These are phyloP conservation scores for Sphaerostilbella broomeana DNA, from an alignment of 2,329 filamentous ascomycete genomes.

Conservation along the genomic window DNA sequence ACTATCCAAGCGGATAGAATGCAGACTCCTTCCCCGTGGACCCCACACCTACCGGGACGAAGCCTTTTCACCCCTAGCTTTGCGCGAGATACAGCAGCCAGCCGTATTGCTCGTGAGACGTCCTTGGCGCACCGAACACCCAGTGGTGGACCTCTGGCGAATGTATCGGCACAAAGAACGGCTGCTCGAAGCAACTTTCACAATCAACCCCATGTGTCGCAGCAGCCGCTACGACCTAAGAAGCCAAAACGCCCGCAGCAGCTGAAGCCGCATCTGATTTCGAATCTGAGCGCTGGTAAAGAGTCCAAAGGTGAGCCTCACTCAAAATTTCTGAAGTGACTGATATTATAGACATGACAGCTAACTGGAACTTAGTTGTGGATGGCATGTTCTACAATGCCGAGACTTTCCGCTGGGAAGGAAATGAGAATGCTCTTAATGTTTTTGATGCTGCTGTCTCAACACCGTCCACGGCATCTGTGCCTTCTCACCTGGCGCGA, in stretches of 20 bases:
- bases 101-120: slow-evolving; percentile 58
- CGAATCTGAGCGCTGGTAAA: slow-evolving; percentile 67
- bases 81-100: slow-evolving; percentile 59
- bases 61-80: slow-evolving; percentile 53
- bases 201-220: slow-evolving; percentile 34
- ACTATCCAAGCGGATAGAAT: slow-evolving; percentile 49
- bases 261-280: slow-evolving; percentile 79
- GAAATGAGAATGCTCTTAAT: slow-evolving; percentile 79
- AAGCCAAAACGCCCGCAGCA: slow-evolving; percentile 56
- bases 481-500: slow-evolving; percentile 36
- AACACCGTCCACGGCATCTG: slow-evolving; percentile 42
- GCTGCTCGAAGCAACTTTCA: slow-evolving; percentile 43
- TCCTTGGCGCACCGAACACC: slow-evolving; percentile 54
- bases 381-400: slow-evolving; percentile 98
- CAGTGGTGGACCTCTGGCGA: slow-evolving; percentile 45
- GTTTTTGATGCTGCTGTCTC: slow-evolving; percentile 65
- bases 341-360: neutral
- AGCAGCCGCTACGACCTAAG: slow-evolving; percentile 42
- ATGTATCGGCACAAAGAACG: slow-evolving; percentile 49
- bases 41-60: slow-evolving; percentile 51
- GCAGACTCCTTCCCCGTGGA: slow-evolving; percentile 45
- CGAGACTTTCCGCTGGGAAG: slow-evolving; percentile 81
- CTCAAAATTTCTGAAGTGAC: neutral
- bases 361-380: slow-evolving; percentile 52
- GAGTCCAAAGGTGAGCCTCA: slow-evolving; percentile 68